Evolutionary conservation across 2,329 filamentous ascomycete genomes (phyloP).

Genomic region (Byssochlamys sp.): DNA sequence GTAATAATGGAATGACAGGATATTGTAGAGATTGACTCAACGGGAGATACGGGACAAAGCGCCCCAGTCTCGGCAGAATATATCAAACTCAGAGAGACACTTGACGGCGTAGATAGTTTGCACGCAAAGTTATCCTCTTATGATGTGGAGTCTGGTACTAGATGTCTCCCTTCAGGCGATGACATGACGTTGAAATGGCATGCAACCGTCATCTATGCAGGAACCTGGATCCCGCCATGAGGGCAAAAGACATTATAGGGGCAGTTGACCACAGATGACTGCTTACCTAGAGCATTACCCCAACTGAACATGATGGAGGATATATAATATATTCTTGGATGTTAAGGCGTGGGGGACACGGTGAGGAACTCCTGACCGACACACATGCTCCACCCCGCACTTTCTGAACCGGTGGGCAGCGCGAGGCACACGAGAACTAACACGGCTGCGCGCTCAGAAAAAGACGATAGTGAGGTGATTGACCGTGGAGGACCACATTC

Average conservation of each 20-base stretch:
- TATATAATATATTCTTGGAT: not conserved
- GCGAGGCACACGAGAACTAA: not conserved
- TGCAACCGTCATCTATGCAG: not conserved
- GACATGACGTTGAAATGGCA: not conserved
- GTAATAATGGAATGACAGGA: not conserved
- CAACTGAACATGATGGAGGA: constrained; percentile 25
- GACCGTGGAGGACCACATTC: not conserved
- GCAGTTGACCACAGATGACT: not conserved
- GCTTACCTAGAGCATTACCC: constrained; percentile 24
- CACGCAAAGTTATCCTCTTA: not conserved
- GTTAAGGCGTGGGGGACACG: not conserved
- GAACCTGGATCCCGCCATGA: not conserved
- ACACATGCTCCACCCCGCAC: not conserved
- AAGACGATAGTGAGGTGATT: not conserved
- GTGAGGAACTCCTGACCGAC: not conserved
- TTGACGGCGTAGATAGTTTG: not conserved
- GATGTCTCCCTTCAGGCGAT: not conserved
- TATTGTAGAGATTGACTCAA: not conserved
- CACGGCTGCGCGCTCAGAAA: not conserved
- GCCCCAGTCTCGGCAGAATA: not conserved
- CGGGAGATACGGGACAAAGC: not conserved
- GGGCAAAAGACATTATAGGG: not conserved
- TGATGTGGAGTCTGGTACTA: not conserved
- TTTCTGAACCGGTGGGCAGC: not conserved
- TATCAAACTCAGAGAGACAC: not conserved